Conservation (phyloP, 768 basidiomycete species). For the Termitomyces sp. region DNA sequence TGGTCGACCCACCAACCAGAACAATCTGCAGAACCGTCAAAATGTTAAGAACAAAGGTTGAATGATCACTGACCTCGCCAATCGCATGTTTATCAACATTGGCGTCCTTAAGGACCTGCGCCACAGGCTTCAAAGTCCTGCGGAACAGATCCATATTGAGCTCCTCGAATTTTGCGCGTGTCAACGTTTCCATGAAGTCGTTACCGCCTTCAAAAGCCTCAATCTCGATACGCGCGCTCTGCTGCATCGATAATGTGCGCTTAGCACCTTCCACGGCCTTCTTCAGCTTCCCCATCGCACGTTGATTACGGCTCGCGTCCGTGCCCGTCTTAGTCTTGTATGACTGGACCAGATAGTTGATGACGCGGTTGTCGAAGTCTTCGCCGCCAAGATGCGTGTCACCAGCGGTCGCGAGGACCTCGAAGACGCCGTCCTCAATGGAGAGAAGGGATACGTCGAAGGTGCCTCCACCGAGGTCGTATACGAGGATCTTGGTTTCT, state of each 20-base stretch:
- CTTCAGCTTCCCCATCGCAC: conserved; percentile 89
- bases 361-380: conserved; percentile 93
- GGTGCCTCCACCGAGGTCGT: conserved; percentile 97
- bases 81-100: conserved; percentile 97
- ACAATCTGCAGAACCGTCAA: conserved; percentile 77
- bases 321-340: conserved; percentile 94
- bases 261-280: conserved; percentile 93
- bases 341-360: conserved; percentile 82
- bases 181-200: conserved; percentile 95
- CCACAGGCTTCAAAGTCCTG: conserved; percentile 99
- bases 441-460: conserved; percentile 97
- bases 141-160: conserved; percentile 98
- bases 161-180: conserved; percentile 98
- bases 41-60: neutral
- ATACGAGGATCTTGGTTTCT: conserved; percentile 95
- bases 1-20: conserved; percentile 73
- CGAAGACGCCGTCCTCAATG: conserved; percentile 91
- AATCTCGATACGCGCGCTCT: conserved; percentile 89
- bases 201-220: conserved; percentile 95
- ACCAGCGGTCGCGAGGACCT: conserved; percentile 88
- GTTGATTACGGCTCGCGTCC: conserved; percentile 74
- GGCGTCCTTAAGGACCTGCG: conserved; percentile 97
- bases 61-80: conserved; percentile 59
- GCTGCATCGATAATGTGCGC: conserved; percentile 86
- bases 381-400: conserved; percentile 95